Evolutionary conservation across 805 yeast species (phyloP).

Genomic region (Lipomyces starkeyi): DNA sequence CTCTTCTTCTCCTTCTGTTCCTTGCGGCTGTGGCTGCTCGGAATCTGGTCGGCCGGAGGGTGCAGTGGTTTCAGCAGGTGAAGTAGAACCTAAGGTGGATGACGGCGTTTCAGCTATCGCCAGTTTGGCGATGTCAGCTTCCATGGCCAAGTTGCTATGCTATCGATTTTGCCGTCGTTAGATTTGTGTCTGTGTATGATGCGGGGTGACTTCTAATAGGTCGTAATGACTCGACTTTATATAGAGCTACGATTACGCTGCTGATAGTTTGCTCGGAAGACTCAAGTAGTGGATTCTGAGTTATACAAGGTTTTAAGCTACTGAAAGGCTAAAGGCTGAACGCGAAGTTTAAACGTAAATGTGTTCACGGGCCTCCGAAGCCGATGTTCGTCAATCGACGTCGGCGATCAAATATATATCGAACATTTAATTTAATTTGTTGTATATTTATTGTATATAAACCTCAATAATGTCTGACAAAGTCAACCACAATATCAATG

Average conservation of each 20-base stretch:
- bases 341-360: background rate
- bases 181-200: background rate
- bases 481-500: too few relatives aligned
- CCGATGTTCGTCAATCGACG: too few relatives aligned
- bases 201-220: background rate
- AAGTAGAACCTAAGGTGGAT: background rate
- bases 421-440: too few relatives aligned
- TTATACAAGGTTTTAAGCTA: too few relatives aligned
- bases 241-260: background rate
- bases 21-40: background rate
- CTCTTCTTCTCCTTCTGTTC: conserved; percentile 15
- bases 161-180: background rate
- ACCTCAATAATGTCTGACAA: too few relatives aligned
- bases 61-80: background rate
- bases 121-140: conserved; percentile 16
- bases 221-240: background rate
- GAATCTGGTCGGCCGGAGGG: background rate
- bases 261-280: background rate
- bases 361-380: background rate
- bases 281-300: too few relatives aligned
- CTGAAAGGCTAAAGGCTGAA: too few relatives aligned
- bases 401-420: too few relatives aligned
- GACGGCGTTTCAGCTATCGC: background rate
- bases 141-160: conserved; percentile 12
- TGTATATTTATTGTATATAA: too few relatives aligned